These are phyloP conservation scores for Mucor lusitanicus DNA, from an alignment of 371 early-diverging fungal genomes.

Conservation along the genomic window DNA sequence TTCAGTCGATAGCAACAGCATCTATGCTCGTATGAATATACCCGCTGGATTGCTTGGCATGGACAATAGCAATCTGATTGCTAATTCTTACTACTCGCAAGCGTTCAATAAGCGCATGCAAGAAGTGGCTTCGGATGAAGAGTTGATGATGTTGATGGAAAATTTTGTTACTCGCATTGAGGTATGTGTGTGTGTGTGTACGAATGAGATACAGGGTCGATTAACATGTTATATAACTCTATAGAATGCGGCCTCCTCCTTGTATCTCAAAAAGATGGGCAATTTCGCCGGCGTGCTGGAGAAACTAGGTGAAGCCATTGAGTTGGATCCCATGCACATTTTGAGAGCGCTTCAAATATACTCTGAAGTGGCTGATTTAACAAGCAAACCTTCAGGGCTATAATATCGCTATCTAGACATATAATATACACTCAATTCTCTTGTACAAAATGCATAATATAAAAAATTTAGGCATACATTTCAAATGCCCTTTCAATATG, in stretches of 20 bases:
- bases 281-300: constrained; percentile 57
- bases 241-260: constrained; percentile 58
- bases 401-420: neutral
- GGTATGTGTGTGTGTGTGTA: constrained; percentile 23
- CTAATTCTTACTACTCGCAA: constrained; percentile 13
- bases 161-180: constrained; percentile 64
- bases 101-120: constrained; percentile 36
- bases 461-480: too few relatives aligned
- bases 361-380: constrained; percentile 36
- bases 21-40: constrained; percentile 14
- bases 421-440: neutral
- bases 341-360: constrained; percentile 64
- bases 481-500: too few relatives aligned
- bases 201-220: too few relatives aligned
- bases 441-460: neutral
- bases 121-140: constrained; percentile 58
- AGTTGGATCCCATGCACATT: constrained; percentile 59
- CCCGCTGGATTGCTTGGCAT: neutral
- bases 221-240: too few relatives aligned
- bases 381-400: constrained; percentile 6
- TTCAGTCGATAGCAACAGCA: neutral
- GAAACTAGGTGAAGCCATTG: constrained; percentile 57
- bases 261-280: constrained; percentile 61
- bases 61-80: neutral
- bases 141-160: constrained; percentile 56